Evolutionary conservation across 371 early-diverging fungal genomes (phyloP), one percentile per base, ranked within the genome.

Genomic region (Apophysomyces sp.): DNA sequence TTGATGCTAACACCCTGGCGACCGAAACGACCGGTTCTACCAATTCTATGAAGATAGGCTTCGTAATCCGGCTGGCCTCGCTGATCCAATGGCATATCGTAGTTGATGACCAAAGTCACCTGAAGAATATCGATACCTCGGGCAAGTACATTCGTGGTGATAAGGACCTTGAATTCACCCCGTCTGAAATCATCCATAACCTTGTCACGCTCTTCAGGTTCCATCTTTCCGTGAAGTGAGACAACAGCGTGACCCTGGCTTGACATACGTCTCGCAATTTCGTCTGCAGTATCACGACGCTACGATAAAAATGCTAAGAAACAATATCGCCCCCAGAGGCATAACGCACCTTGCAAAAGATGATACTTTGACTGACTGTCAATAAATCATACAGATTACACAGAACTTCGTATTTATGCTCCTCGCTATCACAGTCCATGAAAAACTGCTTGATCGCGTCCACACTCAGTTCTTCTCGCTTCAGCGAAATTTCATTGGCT

Each of bases 1-100:
- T 98, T 99, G 76, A 99, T 92, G 44, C 92, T 90, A 21, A 98
- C 95, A 26, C 99, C 99, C 0, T 87, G 87, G 59, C 99, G 91
- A 15, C 99, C 98, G 72, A 99, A 99, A 57, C 99, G 89, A 31
- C 99, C 99, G 0, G 99, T 98, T 67, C 99, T 89, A 12, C 99
- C 99, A 67, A 99, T 98, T 62, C 99, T 89, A 73, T 99, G 99
- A 36, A 99, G 81, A 69, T 99, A 99, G 0, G 98, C 98, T 69
- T 98, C 98, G 15, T 86, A 86, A 60, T 96, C 97, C 0, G 94
- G 89, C 2, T 72, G 67, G 6, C 72, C 72, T 11, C 73, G 52
- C 24, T 65, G 69, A 40, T 87, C 86, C 32, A 88, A 63, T 3
- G 99, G 99, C 65, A 99, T 80, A 69, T 99, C 99, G 69, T 93